Conservation (phyloP, 495 filamentous ascomycete genomes). For the Penicillium cosmopolitanum region DNA sequence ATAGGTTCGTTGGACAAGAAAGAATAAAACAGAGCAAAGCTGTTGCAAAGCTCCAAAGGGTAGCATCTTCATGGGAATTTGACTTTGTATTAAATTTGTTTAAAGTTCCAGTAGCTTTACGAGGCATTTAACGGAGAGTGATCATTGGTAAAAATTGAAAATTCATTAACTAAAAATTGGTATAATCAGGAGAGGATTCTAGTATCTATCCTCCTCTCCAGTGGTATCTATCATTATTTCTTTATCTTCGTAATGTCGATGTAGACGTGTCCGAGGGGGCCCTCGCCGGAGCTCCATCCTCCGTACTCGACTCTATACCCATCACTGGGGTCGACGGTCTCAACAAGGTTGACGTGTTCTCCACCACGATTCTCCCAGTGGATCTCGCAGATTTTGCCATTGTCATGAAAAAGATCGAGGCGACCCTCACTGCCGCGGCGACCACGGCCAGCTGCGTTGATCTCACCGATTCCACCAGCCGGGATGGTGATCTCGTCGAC, state of each 20-base stretch:
- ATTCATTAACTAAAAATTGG: constrained; percentile 1
- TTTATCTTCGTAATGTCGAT: constrained; percentile 35
- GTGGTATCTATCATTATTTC: constrained; percentile 19
- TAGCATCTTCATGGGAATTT: too few relatives aligned
- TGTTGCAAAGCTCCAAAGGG: too few relatives aligned
- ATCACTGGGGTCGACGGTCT: constrained; percentile 34
- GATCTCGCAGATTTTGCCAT: constrained; percentile 45
- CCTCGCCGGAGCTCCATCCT: constrained; percentile 42
- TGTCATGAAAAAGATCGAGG: constrained; percentile 41
- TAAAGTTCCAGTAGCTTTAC: too few relatives aligned
- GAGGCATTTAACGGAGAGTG: background rate
- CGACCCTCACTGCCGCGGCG: constrained; percentile 44
- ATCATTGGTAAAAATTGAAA: background rate
- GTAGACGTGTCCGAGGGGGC: constrained; percentile 44
- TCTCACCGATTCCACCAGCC: constrained; percentile 39
- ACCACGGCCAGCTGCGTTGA: constrained; percentile 34
- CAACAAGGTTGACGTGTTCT: constrained; percentile 32
- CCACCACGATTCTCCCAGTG: constrained; percentile 45
- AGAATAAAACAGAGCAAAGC: too few relatives aligned
- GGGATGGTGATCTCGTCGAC: constrained; percentile 41
- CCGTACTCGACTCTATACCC: constrained; percentile 39
- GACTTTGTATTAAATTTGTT: too few relatives aligned
- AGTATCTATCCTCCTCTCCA: background rate
- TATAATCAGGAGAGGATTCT: background rate
- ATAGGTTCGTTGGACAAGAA: too few relatives aligned